Conservation (phyloP, 1,139 yeast genomes). For the Arxiozyma slooffiae region DNA sequence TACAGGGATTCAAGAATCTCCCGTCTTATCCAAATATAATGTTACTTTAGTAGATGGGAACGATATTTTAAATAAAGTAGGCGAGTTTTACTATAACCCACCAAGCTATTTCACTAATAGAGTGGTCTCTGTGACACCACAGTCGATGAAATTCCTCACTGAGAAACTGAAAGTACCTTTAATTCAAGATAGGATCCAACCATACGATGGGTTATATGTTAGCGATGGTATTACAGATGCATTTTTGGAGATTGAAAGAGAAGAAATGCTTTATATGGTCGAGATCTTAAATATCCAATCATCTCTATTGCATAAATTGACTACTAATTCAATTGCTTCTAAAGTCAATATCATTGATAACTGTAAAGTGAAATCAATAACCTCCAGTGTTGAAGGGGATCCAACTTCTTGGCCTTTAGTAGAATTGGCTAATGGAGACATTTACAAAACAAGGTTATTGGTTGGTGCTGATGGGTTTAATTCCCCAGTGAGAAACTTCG, state of each 20-base stretch:
- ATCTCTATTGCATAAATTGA: conserved; percentile 20
- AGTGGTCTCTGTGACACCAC: conserved; percentile 79
- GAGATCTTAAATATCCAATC: conserved; percentile 81
- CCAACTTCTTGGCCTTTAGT: conserved; percentile 68
- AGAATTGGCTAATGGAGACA: conserved; percentile 54
- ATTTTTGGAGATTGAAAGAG: conserved; percentile 55
- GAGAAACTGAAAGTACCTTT: conserved; percentile 69
- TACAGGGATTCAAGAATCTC: conserved; percentile 62
- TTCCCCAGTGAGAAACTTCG: conserved; percentile 80
- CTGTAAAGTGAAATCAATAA: conserved; percentile 53
- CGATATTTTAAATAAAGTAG: conserved; percentile 41
- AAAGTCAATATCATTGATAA: conserved; percentile 47
- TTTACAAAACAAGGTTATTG: conserved; percentile 57
- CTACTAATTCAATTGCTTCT: conserved; percentile 33
- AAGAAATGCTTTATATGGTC: conserved; percentile 46
- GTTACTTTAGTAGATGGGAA: conserved; percentile 70
- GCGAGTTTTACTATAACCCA: conserved; percentile 43
- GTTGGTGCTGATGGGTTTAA: conserved; percentile 96
- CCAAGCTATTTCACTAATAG: conserved; percentile 63
- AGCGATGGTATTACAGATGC: conserved; percentile 76
- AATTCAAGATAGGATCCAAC: conserved; percentile 61
- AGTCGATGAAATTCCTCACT: conserved; percentile 56
- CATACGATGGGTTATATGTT: conserved; percentile 72
- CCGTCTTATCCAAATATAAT: conserved; percentile 47
- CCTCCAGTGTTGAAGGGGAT: conserved; percentile 24